A percentile compares a stretch with the other conserved stretches of the same genome.
Evolutionary conservation across 345 rosid species (phyloP).

Genomic region (Eucalyptus microcorys): DNA sequence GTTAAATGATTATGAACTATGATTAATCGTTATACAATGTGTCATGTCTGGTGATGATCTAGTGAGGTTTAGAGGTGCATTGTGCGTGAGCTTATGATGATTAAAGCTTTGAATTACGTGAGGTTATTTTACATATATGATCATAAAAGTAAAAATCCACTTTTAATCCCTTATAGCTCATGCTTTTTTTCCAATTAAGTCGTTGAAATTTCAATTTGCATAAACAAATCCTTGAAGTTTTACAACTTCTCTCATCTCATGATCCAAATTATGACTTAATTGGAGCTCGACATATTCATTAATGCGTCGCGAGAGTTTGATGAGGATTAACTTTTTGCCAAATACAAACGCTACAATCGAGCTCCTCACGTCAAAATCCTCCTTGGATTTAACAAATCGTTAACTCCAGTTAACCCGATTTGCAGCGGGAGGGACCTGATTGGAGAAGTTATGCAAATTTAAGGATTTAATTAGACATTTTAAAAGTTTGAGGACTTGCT

Average conservation of each 20-base stretch:
- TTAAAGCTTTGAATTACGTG: neutral
- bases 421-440: neutral
- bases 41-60: neutral
- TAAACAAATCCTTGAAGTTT: neutral
- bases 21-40: neutral
- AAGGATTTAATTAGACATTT: neutral
- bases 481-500: neutral
- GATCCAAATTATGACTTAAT: neutral
- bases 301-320: neutral
- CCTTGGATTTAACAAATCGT: neutral
- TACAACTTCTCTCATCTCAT: neutral
- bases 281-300: too few species aligned
- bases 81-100: neutral
- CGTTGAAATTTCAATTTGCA: neutral
- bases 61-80: neutral
- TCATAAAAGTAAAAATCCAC: neutral
- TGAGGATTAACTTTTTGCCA: neutral
- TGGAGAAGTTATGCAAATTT: neutral
- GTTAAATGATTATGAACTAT: accelerated
- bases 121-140: neutral
- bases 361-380: neutral
- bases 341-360: neutral
- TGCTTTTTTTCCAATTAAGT: neutral
- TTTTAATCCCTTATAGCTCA: neutral
- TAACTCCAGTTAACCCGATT: neutral